phyloP scores from a whole-genome alignment of 1,284 basidiomycete genomes.

The Trametes versicolor region DNA sequence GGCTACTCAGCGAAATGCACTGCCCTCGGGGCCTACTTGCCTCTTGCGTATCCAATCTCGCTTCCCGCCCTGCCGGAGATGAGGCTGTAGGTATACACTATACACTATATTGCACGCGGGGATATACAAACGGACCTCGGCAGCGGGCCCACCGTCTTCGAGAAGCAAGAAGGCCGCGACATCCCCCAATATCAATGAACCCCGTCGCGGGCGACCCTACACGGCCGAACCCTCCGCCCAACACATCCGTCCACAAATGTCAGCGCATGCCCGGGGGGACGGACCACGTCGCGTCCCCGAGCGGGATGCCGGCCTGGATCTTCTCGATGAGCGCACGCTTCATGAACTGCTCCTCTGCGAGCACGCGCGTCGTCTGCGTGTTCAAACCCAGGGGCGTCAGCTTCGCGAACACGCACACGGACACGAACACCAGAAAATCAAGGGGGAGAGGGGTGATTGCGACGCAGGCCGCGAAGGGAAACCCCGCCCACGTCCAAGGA shows the following conservation, averaged over 20 bases:
- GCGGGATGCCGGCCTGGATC: constrained; percentile 77
- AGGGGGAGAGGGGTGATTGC: constrained; percentile 30
- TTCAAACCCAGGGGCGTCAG: constrained; percentile 44
- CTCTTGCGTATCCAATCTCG: too few relatives aligned
- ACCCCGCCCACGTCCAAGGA: constrained; percentile 21
- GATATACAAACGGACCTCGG: not conserved
- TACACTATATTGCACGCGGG: too few relatives aligned
- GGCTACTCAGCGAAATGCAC: too few relatives aligned
- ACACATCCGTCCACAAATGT: not conserved
- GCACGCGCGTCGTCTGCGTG: constrained; percentile 79
- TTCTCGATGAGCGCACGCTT: constrained; percentile 92
- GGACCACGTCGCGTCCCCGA: constrained; percentile 48
- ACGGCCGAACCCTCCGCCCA: not conserved
- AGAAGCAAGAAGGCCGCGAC: too few relatives aligned
- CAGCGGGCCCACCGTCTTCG: not conserved
- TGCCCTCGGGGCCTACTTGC: too few relatives aligned
- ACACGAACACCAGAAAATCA: not conserved
- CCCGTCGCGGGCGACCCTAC: not conserved
- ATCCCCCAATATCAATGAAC: too few relatives aligned
- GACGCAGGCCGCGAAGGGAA: constrained; percentile 23
- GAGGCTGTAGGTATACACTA: too few relatives aligned
- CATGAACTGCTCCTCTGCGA: constrained; percentile 96
- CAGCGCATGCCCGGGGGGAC: constrained; percentile 36
- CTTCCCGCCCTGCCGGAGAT: too few relatives aligned
- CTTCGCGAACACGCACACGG: not conserved